Conservation (phyloP, 768 basidiomycete genomes). For the Neoboletus magnificus region DNA sequence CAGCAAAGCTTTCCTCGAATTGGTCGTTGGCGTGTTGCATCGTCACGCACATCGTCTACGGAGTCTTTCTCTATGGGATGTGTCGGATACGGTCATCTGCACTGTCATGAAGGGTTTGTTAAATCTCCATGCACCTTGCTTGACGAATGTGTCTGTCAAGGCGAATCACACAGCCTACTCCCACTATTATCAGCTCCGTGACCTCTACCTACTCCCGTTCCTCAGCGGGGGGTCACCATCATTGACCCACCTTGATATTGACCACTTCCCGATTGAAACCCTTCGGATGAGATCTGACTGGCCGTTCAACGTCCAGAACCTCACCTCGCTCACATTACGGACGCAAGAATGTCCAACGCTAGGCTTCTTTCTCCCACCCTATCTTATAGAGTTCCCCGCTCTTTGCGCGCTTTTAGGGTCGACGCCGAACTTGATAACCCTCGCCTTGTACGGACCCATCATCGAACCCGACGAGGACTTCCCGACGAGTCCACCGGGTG, state of each 20-base stretch:
- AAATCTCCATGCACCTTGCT: not conserved
- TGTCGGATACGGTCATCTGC: conserved; percentile 13
- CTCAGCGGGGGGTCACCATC: conserved; percentile 7
- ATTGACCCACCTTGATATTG: conserved; percentile 11
- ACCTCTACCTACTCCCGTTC: conserved; percentile 9
- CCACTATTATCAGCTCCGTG: conserved; percentile 5
- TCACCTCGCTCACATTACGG: conserved; percentile 14
- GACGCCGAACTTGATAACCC: conserved; percentile 4
- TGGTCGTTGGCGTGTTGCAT: not conserved
- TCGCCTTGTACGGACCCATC: conserved; percentile 14
- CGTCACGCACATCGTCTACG: conserved; percentile 2
- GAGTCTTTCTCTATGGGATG: conserved; percentile 11
- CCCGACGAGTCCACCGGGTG: not conserved
- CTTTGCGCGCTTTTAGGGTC: conserved; percentile 12
- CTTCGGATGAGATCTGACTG: not conserved
- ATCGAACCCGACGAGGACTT: conserved; percentile 13
- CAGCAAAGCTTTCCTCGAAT: conserved; percentile 2
- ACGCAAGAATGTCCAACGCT: conserved; percentile 7
- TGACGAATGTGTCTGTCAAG: conserved; percentile 11
- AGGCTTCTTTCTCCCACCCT: conserved; percentile 8
- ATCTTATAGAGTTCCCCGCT: conserved; percentile 15
- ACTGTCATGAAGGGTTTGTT: conserved; percentile 1
- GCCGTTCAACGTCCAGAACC: conserved; percentile 5
- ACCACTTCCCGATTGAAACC: conserved; percentile 17
- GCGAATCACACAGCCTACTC: conserved; percentile 2